These are phyloP conservation scores for Epichloe glyceriae DNA, from an alignment of 2,329 filamentous ascomycete genomes.

Conservation along the genomic window DNA sequence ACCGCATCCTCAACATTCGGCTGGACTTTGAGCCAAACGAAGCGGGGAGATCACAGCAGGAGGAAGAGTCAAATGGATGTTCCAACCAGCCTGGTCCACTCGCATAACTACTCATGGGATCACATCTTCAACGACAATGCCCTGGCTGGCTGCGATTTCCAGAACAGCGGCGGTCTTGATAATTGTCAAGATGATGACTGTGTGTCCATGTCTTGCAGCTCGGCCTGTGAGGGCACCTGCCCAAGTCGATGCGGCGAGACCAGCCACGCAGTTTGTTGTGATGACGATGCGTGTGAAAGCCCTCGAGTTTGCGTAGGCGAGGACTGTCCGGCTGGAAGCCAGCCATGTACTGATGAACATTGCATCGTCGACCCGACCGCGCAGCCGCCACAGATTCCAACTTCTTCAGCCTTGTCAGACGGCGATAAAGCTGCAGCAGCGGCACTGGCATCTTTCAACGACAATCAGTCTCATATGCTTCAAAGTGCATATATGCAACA, in stretches of 20 bases:
- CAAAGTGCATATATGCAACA: constrained; percentile 7
- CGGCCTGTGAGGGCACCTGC: constrained; percentile 22
- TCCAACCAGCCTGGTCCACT: constrained; percentile 3
- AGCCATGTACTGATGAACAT: constrained; percentile 22
- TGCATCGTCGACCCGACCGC: constrained; percentile 16
- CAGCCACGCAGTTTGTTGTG: constrained; percentile 22
- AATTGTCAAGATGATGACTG: constrained; percentile 15
- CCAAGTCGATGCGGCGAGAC: constrained; percentile 22
- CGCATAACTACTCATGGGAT: constrained; percentile 9
- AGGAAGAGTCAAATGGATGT: not conserved
- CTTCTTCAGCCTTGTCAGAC: constrained; percentile 8
- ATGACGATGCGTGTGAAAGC: constrained; percentile 21
- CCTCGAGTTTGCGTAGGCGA: constrained; percentile 14
- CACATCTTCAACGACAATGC: constrained; percentile 8
- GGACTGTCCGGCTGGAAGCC: constrained; percentile 23
- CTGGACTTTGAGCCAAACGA: not conserved
- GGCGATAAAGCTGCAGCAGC: constrained; percentile 16
- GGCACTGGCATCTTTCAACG: constrained; percentile 19
- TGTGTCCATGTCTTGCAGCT: constrained; percentile 21
- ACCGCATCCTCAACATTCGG: not conserved
- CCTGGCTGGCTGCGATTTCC: constrained; percentile 2
- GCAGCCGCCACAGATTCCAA: not conserved
- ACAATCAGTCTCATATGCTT: constrained; percentile 7
- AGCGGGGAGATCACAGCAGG: not conserved
- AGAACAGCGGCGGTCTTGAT: not conserved